These are phyloP conservation scores for Gossypium australe DNA, from an alignment of 345 rosid species.

Conservation along the genomic window DNA sequence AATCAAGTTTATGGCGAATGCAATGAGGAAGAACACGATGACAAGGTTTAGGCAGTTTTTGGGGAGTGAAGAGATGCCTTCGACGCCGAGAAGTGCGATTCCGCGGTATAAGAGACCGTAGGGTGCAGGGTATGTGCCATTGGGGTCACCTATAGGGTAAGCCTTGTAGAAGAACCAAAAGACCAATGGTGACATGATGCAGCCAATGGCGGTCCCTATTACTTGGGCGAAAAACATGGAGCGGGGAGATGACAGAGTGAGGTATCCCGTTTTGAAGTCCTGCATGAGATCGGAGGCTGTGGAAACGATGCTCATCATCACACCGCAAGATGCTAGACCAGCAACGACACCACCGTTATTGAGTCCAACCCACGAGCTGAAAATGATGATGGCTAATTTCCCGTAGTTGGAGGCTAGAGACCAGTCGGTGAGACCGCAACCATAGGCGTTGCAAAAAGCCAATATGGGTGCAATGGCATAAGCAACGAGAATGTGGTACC, in stretches of 20 bases:
- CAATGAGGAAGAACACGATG: constrained; percentile 45
- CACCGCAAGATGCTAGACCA: constrained; percentile 80
- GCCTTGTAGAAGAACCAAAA: constrained; percentile 86
- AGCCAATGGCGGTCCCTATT: constrained; percentile 68
- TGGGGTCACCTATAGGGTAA: constrained; percentile 62
- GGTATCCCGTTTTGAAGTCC: constrained; percentile 90
- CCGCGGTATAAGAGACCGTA: constrained; percentile 64
- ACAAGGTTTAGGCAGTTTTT: constrained; percentile 55
- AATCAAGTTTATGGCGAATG: constrained; percentile 40
- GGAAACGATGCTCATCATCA: constrained; percentile 97
- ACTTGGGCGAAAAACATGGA: constrained; percentile 87
- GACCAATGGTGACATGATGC: constrained; percentile 57
- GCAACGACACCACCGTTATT: constrained; percentile 67
- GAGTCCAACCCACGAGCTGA: constrained; percentile 74
- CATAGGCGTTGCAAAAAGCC: constrained; percentile 89
- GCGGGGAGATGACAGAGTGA: constrained; percentile 81
- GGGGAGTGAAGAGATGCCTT: constrained; percentile 64
- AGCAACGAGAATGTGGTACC: constrained; percentile 69
- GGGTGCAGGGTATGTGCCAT: constrained; percentile 73
- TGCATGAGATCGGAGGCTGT: constrained; percentile 91
- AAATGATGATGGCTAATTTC: constrained; percentile 66
- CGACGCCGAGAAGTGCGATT: constrained; percentile 70
- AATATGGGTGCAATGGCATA: constrained; percentile 67
- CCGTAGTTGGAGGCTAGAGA: constrained; percentile 88
- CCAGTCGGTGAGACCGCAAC: constrained; percentile 88